phyloP scores from a whole-genome alignment of 2,329 filamentous ascomycete genomes.

The Didymella lethalis region DNA sequence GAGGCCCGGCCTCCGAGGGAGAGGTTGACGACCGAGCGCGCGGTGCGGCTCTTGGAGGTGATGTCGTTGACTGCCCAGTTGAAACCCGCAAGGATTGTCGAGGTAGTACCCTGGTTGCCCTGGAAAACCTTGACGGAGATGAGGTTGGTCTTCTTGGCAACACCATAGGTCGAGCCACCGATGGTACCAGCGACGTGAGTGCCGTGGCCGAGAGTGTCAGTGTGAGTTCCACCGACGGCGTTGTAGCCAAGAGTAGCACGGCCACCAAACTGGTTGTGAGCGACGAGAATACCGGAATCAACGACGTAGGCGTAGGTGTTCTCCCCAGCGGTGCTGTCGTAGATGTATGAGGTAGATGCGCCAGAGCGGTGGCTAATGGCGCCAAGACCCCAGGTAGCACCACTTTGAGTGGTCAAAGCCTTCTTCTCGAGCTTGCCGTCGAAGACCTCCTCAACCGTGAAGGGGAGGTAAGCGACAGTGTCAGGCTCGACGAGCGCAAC shows the following conservation, averaged over 20 bases:
- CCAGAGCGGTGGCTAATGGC: slow-evolving; percentile 27
- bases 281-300: slow-evolving; percentile 65
- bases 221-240: slow-evolving; percentile 18
- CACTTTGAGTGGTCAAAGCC: slow-evolving; percentile 28
- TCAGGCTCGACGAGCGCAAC: slow-evolving; percentile 29
- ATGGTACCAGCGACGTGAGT: slow-evolving; percentile 32
- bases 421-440: slow-evolving; percentile 23
- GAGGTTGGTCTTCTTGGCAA: slow-evolving; percentile 34
- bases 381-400: slow-evolving; percentile 36
- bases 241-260: slow-evolving; percentile 32
- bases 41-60: slow-evolving; percentile 24
- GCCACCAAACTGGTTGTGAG: slow-evolving; percentile 54
- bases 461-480: slow-evolving; percentile 23
- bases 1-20: slow-evolving; percentile 38
- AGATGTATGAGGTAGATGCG: slow-evolving; percentile 27
- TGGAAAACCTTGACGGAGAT: slow-evolving; percentile 42
- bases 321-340: slow-evolving; percentile 27
- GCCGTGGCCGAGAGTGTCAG: slow-evolving; percentile 36
- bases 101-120: slow-evolving; percentile 10
- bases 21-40: slow-evolving; percentile 39
- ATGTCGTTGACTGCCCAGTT: slow-evolving; percentile 37
- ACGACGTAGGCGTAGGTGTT: slow-evolving; percentile 64
- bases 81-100: slow-evolving; percentile 30
- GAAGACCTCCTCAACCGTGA: slow-evolving; percentile 21
- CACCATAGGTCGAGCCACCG: slow-evolving; percentile 29